Base-by-base conservation (phyloP, 2,329 filamentous ascomycete genomes). In the Ascomycota sp. region DNA sequence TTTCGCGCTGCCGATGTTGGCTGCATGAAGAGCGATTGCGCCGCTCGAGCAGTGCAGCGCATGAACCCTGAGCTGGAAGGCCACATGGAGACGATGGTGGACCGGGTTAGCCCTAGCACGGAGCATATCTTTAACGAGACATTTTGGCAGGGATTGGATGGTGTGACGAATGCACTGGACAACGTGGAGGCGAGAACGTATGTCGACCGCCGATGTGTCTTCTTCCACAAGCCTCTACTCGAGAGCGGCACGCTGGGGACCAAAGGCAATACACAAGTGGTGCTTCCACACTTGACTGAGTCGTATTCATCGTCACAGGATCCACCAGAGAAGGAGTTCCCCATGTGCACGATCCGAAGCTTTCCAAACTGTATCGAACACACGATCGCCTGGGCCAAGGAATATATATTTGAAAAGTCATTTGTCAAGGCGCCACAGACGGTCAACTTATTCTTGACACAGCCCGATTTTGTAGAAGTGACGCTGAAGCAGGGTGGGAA, bases 321-420 rank as follows among this genome's bases (percentile, higher is more conserved):
- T 52, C 89, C 89, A 1, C 89, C 89, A 0, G 91, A 98, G 64
- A 83, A 93, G 60, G 92, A 89, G 1, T 95, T 98, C 66, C 89
- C 89, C 1, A 95, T 95, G 84, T 98, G 89, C 55, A 95, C 89
- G 6, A 67, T 98, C 40, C 73, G 81, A 49, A 93, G 84, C 56
- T 98, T 98, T 64, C 89, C 89, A 38, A 98, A 98, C 64, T 77
- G 77, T 47, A 98, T 98, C 47, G 84, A 98, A 58, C 89, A 98
- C 56, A 95, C 89, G 1, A 98, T 98, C 52, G 89, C 89, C 3
- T 98, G 89, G 89, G 76, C 84, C 29, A 81, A 91, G 47, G 89
- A 95, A 53, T 57, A 61, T 46, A 68, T 92, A 42, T 98, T 98
- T 57, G 83, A 95, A 58, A 76, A 75, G 25, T 82, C 76, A 44